Percentiles rank a stretch among this genome's conserved stretches.
Conservation (phyloP, 257 asterid species). For the Catharanthus roseus region DNA sequence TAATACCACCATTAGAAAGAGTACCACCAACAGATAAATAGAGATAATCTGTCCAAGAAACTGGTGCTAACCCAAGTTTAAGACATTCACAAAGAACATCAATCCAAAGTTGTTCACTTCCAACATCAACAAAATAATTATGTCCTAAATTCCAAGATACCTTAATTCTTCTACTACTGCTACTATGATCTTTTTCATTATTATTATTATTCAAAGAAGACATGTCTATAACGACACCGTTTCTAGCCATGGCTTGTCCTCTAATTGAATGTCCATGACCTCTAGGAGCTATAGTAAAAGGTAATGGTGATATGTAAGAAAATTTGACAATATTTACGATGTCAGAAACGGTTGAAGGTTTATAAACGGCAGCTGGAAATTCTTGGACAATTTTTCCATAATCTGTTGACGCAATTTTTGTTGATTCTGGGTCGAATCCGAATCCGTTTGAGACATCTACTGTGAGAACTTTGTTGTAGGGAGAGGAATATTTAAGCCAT, state of each 20-base stretch:
- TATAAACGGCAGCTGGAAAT: constrained; percentile 48
- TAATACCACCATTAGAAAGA: constrained; percentile 66
- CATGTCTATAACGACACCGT: constrained; percentile 75
- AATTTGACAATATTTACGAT: constrained; percentile 33
- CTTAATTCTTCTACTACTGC: constrained; percentile 37
- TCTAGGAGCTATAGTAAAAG: constrained; percentile 52
- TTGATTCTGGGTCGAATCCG: constrained; percentile 26
- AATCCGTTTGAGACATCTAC: constrained; percentile 24
- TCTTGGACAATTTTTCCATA: constrained; percentile 53
- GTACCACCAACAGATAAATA: constrained; percentile 71
- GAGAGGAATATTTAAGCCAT: constrained; percentile 16
- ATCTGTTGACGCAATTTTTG: constrained; percentile 39
- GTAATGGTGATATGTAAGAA: constrained; percentile 36
- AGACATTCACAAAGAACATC: constrained; percentile 38
- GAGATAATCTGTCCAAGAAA: constrained; percentile 70
- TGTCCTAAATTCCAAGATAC: constrained; percentile 34
- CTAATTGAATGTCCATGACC: constrained; percentile 73
- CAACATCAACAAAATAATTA: constrained; percentile 65
- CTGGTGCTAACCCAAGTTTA: constrained; percentile 47
- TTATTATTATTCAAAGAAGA: constrained; percentile 13
- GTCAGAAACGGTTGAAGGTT: constrained; percentile 47
- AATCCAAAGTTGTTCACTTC: constrained; percentile 67
- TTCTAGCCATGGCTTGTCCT: constrained; percentile 63
- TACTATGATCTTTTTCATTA: no score
- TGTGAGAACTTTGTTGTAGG: constrained; percentile 14